These are phyloP conservation scores for Chloropicon primus DNA, from an alignment of 139 green algal genomes.

Conservation along the genomic window DNA sequence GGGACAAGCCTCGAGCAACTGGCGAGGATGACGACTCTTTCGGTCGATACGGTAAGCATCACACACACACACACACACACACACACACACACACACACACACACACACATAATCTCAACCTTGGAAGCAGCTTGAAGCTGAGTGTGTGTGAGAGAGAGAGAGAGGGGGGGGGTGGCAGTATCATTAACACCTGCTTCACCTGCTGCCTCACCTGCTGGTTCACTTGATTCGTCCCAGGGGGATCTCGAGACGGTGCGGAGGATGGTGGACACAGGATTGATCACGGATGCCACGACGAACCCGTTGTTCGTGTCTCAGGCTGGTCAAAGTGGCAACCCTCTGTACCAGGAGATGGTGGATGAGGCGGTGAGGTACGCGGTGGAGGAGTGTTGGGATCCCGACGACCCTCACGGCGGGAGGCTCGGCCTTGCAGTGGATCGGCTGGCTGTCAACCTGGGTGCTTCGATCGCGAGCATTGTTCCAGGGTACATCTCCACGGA, in stretches of 20 bases:
- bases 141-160: no score
- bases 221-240: no score
- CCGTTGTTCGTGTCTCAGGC: conserved; percentile 34
- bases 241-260: conserved; percentile 21
- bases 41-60: no score
- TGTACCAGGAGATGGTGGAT: conserved; percentile 18
- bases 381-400: neutral
- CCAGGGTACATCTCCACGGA: conserved; percentile 68
- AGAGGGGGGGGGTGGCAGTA: no score
- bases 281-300: conserved; percentile 33
- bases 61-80: no score
- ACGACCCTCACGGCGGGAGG: neutral
- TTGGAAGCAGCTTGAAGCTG: no score
- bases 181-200: no score
- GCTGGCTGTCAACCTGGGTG: conserved; percentile 56
- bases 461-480: conserved; percentile 57
- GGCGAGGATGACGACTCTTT: no score
- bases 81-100: no score
- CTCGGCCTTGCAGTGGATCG: conserved; percentile 45
- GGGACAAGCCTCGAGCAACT: no score
- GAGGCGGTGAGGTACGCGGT: conserved; percentile 20
- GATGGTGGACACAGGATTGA: conserved; percentile 16
- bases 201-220: no score
- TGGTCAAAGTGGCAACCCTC: conserved; percentile 13
- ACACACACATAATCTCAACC: no score